Base-by-base conservation (phyloP, 2,329 filamentous ascomycete species). In the Pseudogymnoascus sp. region DNA sequence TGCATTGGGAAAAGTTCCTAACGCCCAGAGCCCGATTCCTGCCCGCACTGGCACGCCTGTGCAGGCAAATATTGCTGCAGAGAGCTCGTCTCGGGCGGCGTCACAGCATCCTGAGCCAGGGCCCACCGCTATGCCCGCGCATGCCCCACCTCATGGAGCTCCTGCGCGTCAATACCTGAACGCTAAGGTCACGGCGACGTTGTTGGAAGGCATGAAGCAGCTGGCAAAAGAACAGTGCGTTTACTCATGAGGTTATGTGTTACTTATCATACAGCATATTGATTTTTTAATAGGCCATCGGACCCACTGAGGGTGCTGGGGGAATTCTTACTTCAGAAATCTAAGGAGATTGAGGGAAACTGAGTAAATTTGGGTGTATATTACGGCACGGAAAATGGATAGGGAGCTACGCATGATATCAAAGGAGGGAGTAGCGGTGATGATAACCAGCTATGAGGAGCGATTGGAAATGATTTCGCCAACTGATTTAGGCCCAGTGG, bases 171-270 rank as follows among this genome's bases (percentile, higher is more conserved):
- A 84, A 69, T 92, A 91, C 72, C 75, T 92, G 68, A 91, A 91
- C 70, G 80, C 81, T 59, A 89, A 86, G 69, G 82, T 92, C 42
- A 89, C 87, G 0, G 83, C 83, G 0, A 81, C 83, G 25, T 70
- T 92, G 64, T 76, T 91, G 40, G 88, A 91, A 69, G 89, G 88
- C 23, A 89, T 92, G 86, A 91, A 91, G 76, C 75, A 81, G 62
- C 73, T 92, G 65, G 87, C 86, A 4, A 85, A 83, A 68, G 86
- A 91, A 44, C 84, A 88, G 88, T 91, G 75, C 71, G 87, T 42
- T 33, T 18, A 18, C 6, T 38, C 59, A n/a, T 25, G 31, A n/a
- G 21, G 35, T 59, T 21, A 33, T 23, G 16, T 18, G 21, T 12
- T 14, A 33, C 18, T 21, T 40, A 33, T 14, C 25, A 12, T 23